Base-by-base conservation (phyloP, 2,329 filamentous ascomycete species). In the Ambrosiella beaveri region DNA sequence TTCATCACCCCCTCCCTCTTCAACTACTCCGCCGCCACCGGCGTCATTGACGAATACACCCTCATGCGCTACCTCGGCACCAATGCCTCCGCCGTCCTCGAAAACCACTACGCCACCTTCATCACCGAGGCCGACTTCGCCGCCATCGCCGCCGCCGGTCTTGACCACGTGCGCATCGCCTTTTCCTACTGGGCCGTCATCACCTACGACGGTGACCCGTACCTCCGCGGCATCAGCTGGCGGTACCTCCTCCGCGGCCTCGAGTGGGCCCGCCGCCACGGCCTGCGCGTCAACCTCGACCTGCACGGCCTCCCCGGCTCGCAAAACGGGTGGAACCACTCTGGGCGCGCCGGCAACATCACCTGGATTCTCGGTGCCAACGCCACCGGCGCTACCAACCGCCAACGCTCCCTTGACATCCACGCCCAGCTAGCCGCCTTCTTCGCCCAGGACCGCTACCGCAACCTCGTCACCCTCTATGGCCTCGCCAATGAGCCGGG, bases 1-100 rank as follows among this genome's bases (percentile, higher is more conserved):
- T 87, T 86, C 67, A 88, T 88, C 64, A 84, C 81, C 1, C 85
- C 85, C 0, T 88, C 85, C 0, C 73, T 86, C 50, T 88, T 88
- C 68, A 71, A 76, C 57, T 65, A 67, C 40, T 83, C 62, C 57
- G 9, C 9, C n/a, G 7, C 37, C 2, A 56, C 59, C 7, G 65
- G 64, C 40, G 62, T 75, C 50, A 66, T 76, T 11, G 76, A 78
- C 61, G 76, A 78, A 63, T 78, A 71, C 64, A 78, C 75, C 0
- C 67, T 78, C n/a, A 67, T 68, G 19, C 58, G 78, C 62, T 71
- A 71, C 52, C 69, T 80, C 6, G 77, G 76, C 2, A 65, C 68
- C 17, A 66, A 74, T 51, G 69, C 69, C 1, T 73, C 74, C 3
- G 67, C 68, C n/a, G 62, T 65, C 6, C 69, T 79, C 4, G 68